phyloP scores from a whole-genome alignment of 352 stramenopile species.

The Globisporangium cederbergense region DNA sequence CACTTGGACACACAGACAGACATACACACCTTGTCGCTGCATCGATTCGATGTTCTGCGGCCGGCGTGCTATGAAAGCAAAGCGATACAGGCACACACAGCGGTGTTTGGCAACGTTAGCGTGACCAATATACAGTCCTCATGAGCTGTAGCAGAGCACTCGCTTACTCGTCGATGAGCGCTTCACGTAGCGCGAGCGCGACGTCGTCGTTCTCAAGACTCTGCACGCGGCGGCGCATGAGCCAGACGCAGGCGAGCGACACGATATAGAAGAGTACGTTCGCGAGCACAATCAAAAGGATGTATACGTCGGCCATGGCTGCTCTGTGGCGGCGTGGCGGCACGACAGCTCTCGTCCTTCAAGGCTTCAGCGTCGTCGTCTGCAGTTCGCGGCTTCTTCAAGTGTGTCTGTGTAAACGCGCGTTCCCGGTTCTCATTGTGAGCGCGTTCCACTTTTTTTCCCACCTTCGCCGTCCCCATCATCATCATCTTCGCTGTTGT shows the following conservation, averaged over 20 bases:
- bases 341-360: too few species aligned
- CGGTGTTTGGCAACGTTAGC: background rate
- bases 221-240: slow-evolving; percentile 7
- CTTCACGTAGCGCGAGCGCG: slow-evolving; percentile 4
- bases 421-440: too few species aligned
- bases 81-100: background rate
- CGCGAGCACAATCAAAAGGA: slow-evolving; percentile 8
- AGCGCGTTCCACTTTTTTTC: too few species aligned
- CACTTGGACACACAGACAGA: background rate
- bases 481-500: too few species aligned
- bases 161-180: slow-evolving; percentile 6
- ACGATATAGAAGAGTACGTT: slow-evolving; percentile 13
- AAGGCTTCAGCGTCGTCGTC: too few species aligned
- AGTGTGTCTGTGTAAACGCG: too few species aligned
- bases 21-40: slow-evolving; percentile 4
- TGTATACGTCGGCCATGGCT: slow-evolving; percentile 4
- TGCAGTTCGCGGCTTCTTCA: too few species aligned
- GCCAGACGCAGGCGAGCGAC: slow-evolving; percentile 12
- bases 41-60: slow-evolving; percentile 5
- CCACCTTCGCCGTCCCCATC: too few species aligned
- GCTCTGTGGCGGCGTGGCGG: too few species aligned
- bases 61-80: background rate
- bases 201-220: background rate
- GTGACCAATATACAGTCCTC: background rate
- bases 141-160: background rate